Evolutionary conservation across 148 eudicot genomes (phyloP).

Genomic region (Rhododendron mucronatum): DNA sequence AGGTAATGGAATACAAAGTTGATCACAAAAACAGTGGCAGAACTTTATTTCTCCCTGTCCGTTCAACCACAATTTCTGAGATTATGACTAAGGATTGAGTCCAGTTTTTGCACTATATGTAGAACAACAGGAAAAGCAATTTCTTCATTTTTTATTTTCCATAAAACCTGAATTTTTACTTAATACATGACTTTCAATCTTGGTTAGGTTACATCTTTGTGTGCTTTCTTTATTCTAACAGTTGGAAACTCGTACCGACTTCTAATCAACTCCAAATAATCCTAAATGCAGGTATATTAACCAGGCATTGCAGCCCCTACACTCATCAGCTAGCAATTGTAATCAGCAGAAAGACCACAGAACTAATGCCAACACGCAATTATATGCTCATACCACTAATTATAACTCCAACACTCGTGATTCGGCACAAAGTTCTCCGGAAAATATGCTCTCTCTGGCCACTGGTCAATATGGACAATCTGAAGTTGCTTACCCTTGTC

Average conservation of each 20-base stretch:
- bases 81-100: neutral
- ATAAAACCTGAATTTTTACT: neutral
- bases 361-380: neutral
- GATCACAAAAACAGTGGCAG: neutral
- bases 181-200: neutral
- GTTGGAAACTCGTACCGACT: neutral
- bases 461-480: conserved; percentile 23
- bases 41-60: neutral
- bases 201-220: neutral
- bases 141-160: neutral
- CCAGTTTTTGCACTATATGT: neutral
- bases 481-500: conserved; percentile 15
- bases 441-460: conserved; percentile 23
- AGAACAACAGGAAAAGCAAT: neutral
- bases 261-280: neutral
- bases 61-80: neutral
- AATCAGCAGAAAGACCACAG: neutral
- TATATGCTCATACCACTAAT: neutral
- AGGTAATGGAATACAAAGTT: neutral
- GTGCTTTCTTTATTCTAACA: neutral
- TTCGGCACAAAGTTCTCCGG: conserved; percentile 21
- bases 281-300: neutral
- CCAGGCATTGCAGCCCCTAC: neutral
- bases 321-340: neutral
- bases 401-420: conserved; percentile 8